Base-by-base conservation (phyloP, 441 rosid genomes). In the Brassica hybrid region DNA sequence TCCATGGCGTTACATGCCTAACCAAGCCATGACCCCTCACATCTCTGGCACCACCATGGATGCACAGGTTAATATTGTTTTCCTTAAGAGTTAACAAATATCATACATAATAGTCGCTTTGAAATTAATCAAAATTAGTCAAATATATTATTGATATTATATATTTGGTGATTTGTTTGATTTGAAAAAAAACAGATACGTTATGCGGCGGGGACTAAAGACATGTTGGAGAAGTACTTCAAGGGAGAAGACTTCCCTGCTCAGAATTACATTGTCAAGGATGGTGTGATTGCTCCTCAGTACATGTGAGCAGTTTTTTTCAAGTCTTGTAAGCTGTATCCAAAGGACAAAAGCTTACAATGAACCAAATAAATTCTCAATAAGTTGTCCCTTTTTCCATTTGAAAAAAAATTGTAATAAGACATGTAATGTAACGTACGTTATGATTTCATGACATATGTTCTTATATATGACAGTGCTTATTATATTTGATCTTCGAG, bases 1-100 rank as follows among this genome's bases (percentile, higher is more conserved):
- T 61, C 98, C 98, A 32, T 94, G 99, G 98, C 94, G 99, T 25
- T 90, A 90, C 84, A 94, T 94, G 98, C 94, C 99, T 52, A 93
- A 94, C 85, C 99, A 94, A 4, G 98, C 98, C 52, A 94, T 94
- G 99, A 95, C 98, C 2, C 99, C 98, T 81, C 96, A 93, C 84
- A 83, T 91, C 69, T 95, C 99, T 19, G 99, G 99, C 58, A 93
- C 98, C 80, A 91, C 99, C 77, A 93, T 95, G n/a, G 99, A 95
- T 80, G 97, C 76, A 27, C 99, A 93, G 89, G 99, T n/a, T 94
- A 83, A 70, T 7, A 7, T 61, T 14, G 1, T 32, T 68, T 60
- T 18, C 73, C n/a, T n/a, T n/a, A n/a, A n/a, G n/a, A n/a, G n/a
- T 36, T 66, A 32, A n/a, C 73, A 17, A 1, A 67, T 45, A n/a